phyloP scores from a whole-genome alignment of 2,329 filamentous ascomycete species.

The Laburnicola sp. region DNA sequence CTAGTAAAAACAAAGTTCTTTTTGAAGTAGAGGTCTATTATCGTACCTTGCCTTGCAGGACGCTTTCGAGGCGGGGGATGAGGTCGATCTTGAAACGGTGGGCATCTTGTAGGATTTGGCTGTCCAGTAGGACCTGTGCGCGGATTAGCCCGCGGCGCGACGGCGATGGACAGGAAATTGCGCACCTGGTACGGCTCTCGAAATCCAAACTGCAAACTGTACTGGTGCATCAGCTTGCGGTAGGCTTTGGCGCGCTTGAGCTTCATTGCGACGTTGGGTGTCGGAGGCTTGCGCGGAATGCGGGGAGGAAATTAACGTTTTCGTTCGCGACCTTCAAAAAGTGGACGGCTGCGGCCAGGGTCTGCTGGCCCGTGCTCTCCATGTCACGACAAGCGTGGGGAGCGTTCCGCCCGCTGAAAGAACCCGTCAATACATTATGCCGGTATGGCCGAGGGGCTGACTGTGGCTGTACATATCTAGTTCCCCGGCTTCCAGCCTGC shows the following conservation, averaged over 20 bases:
- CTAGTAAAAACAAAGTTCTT: not conserved
- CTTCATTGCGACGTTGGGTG: constrained; percentile 30
- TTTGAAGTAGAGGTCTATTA: constrained; percentile 60
- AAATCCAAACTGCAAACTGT: constrained; percentile 80
- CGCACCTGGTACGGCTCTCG: constrained; percentile 88
- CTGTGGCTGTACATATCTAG: constrained; percentile 9
- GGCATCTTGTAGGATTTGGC: constrained; percentile 80
- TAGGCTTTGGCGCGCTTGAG: constrained; percentile 58
- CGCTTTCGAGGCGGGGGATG: constrained; percentile 73
- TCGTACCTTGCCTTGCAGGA: constrained; percentile 85
- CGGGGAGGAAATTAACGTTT: constrained; percentile 3
- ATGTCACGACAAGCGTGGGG: too few relatives aligned
- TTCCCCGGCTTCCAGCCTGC: not conserved
- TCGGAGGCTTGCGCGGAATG: constrained; percentile 1
- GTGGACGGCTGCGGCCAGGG: too few relatives aligned
- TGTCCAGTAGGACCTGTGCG: constrained; percentile 64
- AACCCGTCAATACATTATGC: too few relatives aligned
- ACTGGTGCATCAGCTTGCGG: constrained; percentile 92
- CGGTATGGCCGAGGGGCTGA: too few relatives aligned
- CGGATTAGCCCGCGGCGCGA: not conserved
- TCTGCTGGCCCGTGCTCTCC: too few relatives aligned
- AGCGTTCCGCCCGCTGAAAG: too few relatives aligned
- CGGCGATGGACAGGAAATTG: not conserved
- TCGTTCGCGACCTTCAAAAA: constrained; percentile 1
- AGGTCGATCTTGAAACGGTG: constrained; percentile 85